Evolutionary conservation across 2,329 filamentous ascomycete genomes (phyloP).

Genomic region (Pseudogymnoascus sp.): DNA sequence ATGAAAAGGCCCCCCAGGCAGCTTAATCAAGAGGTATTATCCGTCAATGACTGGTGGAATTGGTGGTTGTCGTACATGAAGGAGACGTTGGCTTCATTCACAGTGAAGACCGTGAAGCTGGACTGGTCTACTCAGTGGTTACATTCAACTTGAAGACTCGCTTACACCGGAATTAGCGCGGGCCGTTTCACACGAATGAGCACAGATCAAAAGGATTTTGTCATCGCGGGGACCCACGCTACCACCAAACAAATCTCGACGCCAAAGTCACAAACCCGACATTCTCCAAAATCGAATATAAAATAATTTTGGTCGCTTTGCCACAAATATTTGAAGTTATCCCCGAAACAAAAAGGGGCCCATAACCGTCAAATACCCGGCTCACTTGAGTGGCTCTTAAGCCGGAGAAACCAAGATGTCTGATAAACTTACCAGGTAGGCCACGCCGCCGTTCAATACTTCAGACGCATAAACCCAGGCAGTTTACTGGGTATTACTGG

Average conservation of each 20-base stretch:
- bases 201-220: constrained; percentile 10
- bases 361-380: not conserved
- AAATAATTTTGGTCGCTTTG: constrained; percentile 4
- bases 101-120: constrained; percentile 5
- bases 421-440: constrained; percentile 91
- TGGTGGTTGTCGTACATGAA: constrained; percentile 2
- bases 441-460: constrained; percentile 12
- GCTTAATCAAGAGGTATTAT: constrained; percentile 13
- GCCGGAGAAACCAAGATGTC: constrained; percentile 50
- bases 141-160: constrained; percentile 8
- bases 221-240: constrained; percentile 8
- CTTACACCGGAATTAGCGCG: constrained; percentile 8
- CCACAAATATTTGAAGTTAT: not conserved
- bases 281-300: constrained; percentile 1
- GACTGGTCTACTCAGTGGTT: constrained; percentile 5
- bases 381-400: constrained; percentile 5
- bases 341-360: not conserved
- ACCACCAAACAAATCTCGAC: constrained; percentile 9
- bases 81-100: constrained; percentile 6
- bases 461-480: not conserved
- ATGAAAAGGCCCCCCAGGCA: constrained; percentile 23
- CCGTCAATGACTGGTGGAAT: constrained; percentile 10
- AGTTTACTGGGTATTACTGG: not conserved
- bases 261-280: not conserved
- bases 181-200: constrained; percentile 9